Conservation (phyloP, 306 rosid species). For the Trifolium subterraneum region DNA sequence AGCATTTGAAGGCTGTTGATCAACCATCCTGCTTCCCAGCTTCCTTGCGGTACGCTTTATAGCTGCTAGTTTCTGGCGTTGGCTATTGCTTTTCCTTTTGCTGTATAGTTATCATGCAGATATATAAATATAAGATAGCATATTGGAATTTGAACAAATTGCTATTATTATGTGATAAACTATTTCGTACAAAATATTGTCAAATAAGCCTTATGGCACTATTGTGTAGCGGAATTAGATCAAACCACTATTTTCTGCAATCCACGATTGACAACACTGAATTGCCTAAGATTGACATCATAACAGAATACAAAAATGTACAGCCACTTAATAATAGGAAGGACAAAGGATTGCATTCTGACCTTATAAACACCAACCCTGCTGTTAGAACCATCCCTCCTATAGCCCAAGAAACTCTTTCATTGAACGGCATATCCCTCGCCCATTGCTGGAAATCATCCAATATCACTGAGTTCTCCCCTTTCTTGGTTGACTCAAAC, state of each 20-base stretch:
- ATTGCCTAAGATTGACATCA: constrained; percentile 5
- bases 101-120: constrained; percentile 34
- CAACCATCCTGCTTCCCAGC: constrained; percentile 62
- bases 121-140: constrained; percentile 16
- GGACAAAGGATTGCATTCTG: constrained; percentile 34
- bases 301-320: constrained; percentile 5
- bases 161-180: neutral
- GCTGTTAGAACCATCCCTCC: constrained; percentile 97
- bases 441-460: constrained; percentile 68
- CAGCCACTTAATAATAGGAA: constrained; percentile 24
- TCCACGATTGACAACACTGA: neutral
- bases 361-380: constrained; percentile 81
- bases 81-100: constrained; percentile 53
- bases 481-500: constrained; percentile 49
- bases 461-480: constrained; percentile 41
- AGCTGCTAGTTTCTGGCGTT: constrained; percentile 69
- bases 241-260: neutral
- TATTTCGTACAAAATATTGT: neutral
- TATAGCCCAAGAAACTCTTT: constrained; percentile 90
- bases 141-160: neutral
- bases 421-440: constrained; percentile 65
- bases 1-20: constrained; percentile 45
- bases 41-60: constrained; percentile 69
- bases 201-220: neutral
- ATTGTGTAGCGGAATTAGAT: neutral